Evolutionary conservation across 108 stramenopile genomes (phyloP), one percentile per base, ranked within the genome.

Genomic region (Cylindrotheca fusiformis): DNA sequence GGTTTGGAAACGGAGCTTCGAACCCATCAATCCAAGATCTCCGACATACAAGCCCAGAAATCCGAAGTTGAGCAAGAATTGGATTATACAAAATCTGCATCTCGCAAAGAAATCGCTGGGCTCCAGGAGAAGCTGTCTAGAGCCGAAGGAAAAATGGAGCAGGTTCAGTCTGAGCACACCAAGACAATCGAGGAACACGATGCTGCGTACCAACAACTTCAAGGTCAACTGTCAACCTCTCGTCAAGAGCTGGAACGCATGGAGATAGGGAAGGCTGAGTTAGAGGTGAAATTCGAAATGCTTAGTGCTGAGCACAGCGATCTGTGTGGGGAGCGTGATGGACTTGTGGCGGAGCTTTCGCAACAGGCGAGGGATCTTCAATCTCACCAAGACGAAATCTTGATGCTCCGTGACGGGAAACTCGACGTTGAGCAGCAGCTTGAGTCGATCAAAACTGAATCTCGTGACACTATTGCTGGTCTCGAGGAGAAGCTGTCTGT

Each of bases 241-340:
- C 44, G 44, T 17, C 44, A 45, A 45, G 44, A 45, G 44, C 44
- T 45, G 10, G 44, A 45, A 45, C 14, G 44, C 14, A 59, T 47
- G 22, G 58, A 59, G 44, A 59, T 59, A 3, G 58, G 47, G 14
- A 59, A 59, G 22, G 58, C 58, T 6, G 58, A 59, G 2, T 46
- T 59, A 1, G 58, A 47, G 24, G 20, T 23, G 1, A 1, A 41
- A 12, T 47, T 59, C 23, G 58, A 45, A 46, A 32, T 2, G 18
- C 21, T 56, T 3, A 27, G 21, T 14, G 33, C 55, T 2, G 55
- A 56, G 55, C 1, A 32, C 2, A 4, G 33, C 2, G n/a, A 14
- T 8, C 14, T 2, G 10, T 32, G 28, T 18, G 31, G 31, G 0
- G 55, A 56, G 4, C 33, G 10, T 1, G 33, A 32, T 1, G 12